Conservation (phyloP, 2,329 filamentous ascomycete genomes). For the Calonectria naviculata region DNA sequence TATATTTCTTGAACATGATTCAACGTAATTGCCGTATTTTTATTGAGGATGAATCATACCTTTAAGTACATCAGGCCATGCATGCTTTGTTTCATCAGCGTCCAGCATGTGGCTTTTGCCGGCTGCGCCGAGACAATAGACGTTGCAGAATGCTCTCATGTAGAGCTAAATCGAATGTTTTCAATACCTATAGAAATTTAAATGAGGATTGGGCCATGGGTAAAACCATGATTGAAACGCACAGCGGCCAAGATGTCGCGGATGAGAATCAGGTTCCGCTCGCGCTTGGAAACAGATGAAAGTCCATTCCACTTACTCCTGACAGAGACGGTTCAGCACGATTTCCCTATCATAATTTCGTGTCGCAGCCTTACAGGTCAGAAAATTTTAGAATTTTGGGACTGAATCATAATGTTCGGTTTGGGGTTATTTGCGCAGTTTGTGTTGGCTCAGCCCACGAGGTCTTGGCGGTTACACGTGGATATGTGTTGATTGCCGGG, state of each 20-base stretch:
- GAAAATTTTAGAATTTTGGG: too few species aligned
- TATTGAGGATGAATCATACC: background rate
- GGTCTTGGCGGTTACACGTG: too few species aligned
- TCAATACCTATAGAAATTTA: background rate
- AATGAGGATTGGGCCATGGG: too few species aligned
- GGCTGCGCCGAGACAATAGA: background rate
- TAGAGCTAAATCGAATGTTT: background rate
- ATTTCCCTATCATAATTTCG: too few species aligned
- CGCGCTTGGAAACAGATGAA: background rate
- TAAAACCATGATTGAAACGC: background rate
- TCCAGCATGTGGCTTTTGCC: background rate
- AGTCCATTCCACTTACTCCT: background rate
- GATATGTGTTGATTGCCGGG: too few species aligned
- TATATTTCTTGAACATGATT: too few species aligned
- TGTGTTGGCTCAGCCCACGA: too few species aligned
- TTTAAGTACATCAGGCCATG: background rate
- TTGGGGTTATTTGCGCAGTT: too few species aligned
- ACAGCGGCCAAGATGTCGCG: background rate
- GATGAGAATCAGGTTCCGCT: background rate
- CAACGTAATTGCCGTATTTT: background rate
- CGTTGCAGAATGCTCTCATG: background rate
- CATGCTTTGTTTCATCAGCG: background rate
- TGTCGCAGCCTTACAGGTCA: too few species aligned
- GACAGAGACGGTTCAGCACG: too few species aligned
- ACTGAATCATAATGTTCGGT: too few species aligned